A percentile compares a stretch with the other conserved stretches of the same genome.
Conservation (phyloP, 1,284 basidiomycete genomes). For the Mycosarcoma maydis region DNA sequence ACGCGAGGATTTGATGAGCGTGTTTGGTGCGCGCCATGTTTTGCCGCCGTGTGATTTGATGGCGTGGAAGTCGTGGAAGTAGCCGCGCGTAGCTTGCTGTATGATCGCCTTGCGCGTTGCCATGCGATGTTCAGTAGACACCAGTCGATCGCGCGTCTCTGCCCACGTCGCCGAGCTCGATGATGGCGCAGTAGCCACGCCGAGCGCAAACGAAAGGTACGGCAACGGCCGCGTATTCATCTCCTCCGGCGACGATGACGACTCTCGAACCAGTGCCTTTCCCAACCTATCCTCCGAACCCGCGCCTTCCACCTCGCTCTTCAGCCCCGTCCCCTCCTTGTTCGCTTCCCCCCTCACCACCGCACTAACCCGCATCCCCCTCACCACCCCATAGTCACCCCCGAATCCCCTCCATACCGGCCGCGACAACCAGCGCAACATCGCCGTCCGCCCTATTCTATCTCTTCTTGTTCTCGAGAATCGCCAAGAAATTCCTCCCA, state of each 20-base stretch:
- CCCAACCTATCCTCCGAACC: too few relatives aligned
- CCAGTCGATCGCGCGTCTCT: conserved; percentile 76
- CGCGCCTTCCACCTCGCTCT: too few relatives aligned
- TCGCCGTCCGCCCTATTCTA: too few relatives aligned
- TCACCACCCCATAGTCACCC: too few relatives aligned
- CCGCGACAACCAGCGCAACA: too few relatives aligned
- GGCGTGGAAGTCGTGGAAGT: conserved; percentile 88
- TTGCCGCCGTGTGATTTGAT: conserved; percentile 87
- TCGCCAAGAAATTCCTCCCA: too few relatives aligned
- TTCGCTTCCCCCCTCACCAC: too few relatives aligned
- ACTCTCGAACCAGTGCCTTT: conserved; percentile 32
- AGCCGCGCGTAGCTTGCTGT: conserved; percentile 84
- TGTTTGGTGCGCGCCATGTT: conserved; percentile 89
- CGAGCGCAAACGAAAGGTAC: conserved; percentile 78
- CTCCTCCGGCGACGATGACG: conserved; percentile 25
- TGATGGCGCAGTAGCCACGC: conserved; percentile 74
- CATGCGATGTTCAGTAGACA: conserved; percentile 71
- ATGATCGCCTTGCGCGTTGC: conserved; percentile 69
- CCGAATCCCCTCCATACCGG: too few relatives aligned
- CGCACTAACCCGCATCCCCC: too few relatives aligned
- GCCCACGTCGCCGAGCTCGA: conserved; percentile 73
- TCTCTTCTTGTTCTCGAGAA: too few relatives aligned
- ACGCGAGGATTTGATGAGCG: conserved; percentile 74
- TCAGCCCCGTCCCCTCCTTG: too few relatives aligned
- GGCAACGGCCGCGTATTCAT: conserved; percentile 68